phyloP scores from a whole-genome alignment of 306 rosid genomes.

The Fragaria nilgerrensis region DNA sequence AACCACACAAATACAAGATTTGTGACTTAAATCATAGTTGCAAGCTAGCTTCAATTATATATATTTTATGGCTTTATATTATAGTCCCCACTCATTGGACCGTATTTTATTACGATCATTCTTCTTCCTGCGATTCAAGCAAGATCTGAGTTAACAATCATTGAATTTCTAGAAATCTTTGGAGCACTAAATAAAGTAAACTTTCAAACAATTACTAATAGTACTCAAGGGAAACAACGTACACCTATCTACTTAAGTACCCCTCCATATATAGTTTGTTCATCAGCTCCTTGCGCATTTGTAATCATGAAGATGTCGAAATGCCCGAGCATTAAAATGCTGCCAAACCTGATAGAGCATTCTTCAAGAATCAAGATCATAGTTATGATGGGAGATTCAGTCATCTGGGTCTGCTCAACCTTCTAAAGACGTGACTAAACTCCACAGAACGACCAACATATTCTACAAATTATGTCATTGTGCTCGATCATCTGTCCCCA shows the following conservation, averaged over 20 bases:
- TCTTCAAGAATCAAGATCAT: not conserved
- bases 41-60: not conserved
- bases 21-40: not conserved
- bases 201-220: not conserved
- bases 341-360: not conserved
- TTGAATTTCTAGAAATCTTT: not conserved
- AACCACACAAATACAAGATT: not conserved
- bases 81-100: not conserved
- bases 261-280: not conserved
- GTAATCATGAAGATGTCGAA: not conserved
- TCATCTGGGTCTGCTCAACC: constrained; percentile 14
- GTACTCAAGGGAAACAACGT: not conserved
- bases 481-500: constrained; percentile 14
- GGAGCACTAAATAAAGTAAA: not conserved
- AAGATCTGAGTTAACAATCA: not conserved
- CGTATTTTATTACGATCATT: not conserved
- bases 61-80: not conserved
- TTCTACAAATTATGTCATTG: not conserved
- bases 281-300: not conserved
- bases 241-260: no score
- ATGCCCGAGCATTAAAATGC: not conserved
- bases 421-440: not conserved
- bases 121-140: not conserved
- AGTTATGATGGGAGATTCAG: not conserved
- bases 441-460: not conserved